Evolutionary conservation across 495 filamentous ascomycete genomes (phyloP).

Genomic region (Beverwykella pulmonaria): DNA sequence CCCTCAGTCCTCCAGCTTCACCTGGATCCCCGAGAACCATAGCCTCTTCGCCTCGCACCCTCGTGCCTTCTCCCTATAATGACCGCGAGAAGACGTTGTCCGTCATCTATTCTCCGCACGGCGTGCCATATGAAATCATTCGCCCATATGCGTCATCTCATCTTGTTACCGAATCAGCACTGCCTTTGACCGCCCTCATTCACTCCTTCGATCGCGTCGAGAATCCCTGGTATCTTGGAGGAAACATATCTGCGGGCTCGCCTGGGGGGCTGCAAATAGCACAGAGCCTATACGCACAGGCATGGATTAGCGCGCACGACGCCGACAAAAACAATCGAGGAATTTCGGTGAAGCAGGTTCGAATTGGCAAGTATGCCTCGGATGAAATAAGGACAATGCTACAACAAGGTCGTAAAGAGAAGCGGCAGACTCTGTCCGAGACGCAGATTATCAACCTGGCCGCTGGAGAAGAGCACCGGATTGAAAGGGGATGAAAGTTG

Average conservation of each 20-base stretch:
- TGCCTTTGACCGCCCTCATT: conserved; percentile 64
- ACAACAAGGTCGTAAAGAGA: conserved; percentile 16
- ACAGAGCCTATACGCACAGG: conserved; percentile 53
- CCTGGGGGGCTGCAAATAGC: conserved; percentile 63
- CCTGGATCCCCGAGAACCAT: conserved; percentile 33
- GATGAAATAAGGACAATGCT: conserved; percentile 53
- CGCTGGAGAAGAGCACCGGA: conserved; percentile 30
- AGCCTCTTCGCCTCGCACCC: conserved; percentile 30
- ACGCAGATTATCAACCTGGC: conserved; percentile 28
- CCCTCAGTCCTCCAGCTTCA: conserved; percentile 37
- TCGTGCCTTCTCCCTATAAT: conserved; percentile 33
- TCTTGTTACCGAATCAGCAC: conserved; percentile 58
- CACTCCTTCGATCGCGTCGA: conserved; percentile 63
- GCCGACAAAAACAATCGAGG: conserved; percentile 63
- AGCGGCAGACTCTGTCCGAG: not conserved
- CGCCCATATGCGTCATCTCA: conserved; percentile 58
- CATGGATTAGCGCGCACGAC: conserved; percentile 70
- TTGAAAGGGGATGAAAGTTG: conserved; percentile 20
- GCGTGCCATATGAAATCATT: conserved; percentile 54
- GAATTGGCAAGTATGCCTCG: conserved; percentile 49
- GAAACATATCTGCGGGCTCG: conserved; percentile 60
- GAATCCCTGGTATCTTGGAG: conserved; percentile 69
- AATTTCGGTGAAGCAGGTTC: conserved; percentile 53
- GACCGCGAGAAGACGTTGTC: conserved; percentile 50
- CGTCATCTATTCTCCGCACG: conserved; percentile 65